These are phyloP conservation scores for Globisporangium nodosum DNA, from an alignment of 352 stramenopile genomes.

Conservation along the genomic window DNA sequence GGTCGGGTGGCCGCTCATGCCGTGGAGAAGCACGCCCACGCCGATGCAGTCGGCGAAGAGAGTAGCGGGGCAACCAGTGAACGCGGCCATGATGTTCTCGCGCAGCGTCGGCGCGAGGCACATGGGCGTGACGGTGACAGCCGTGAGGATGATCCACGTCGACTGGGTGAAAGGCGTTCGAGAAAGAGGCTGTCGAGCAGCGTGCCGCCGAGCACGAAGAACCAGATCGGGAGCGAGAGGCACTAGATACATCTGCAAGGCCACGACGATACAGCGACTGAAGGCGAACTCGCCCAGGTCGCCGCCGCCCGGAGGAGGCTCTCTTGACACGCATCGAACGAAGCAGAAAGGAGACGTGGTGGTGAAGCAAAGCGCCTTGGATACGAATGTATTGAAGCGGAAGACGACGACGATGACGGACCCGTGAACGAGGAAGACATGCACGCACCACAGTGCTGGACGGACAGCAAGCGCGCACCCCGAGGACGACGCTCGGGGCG, in stretches of 20 bases:
- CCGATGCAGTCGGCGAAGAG: slow-evolving; percentile 23
- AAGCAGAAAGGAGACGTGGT: no score
- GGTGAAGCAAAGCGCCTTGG: neutral
- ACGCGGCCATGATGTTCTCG: slow-evolving; percentile 16
- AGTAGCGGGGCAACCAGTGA: slow-evolving; percentile 17
- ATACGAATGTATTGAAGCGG: neutral
- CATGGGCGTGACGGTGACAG: slow-evolving; percentile 13
- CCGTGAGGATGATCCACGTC: slow-evolving; percentile 41
- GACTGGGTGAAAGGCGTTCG: slow-evolving; percentile 27
- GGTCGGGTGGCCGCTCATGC: slow-evolving; percentile 16
- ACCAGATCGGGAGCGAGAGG: slow-evolving; percentile 47
- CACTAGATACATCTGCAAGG: slow-evolving; percentile 32
- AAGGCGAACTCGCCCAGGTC: neutral
- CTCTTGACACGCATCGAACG: no score
- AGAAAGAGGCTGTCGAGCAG: slow-evolving; percentile 49
- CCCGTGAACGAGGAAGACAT: neutral
- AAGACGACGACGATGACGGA: neutral
- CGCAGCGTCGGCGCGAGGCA: slow-evolving; percentile 21
- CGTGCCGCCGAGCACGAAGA: slow-evolving; percentile 51
- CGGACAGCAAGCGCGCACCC: neutral
- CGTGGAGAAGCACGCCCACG: slow-evolving; percentile 15
- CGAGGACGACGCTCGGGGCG: neutral
- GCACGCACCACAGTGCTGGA: neutral
- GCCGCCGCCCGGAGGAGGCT: neutral
- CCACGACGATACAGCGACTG: neutral